Base-by-base conservation (phyloP, 2,329 filamentous ascomycete genomes). In the Bipolaris victoriae region DNA sequence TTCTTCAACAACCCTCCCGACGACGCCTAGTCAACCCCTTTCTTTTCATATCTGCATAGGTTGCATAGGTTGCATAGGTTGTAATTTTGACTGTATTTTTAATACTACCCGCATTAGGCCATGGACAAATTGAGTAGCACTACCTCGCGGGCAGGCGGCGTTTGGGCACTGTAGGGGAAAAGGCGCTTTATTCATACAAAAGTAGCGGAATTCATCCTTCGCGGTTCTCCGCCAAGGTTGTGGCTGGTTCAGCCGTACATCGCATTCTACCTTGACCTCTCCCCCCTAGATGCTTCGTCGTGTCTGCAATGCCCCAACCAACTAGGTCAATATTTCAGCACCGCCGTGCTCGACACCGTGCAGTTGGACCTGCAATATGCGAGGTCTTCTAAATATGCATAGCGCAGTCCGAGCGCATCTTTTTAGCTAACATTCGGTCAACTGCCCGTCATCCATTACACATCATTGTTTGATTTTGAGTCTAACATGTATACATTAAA, bases 1-100 rank as follows among this genome's bases (percentile, higher is more conserved):
- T 62, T 77, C 57, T 77, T 78, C 64, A 76, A 74, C 45, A 67
- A 70, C 37, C 74, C 74, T 7, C 76, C 76, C 26, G 74, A 77
- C 59, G 68, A 78, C 55, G 62, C 65, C 59, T 73, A 70, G 63
- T 48, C 58, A 39, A 55, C 41, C 20, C 24, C 36, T 22, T 60
- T 57, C 16, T 31, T 18, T 46, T 55, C 53, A 41, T 54, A 58
- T 36, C 59, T 64, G 62, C 65, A 69, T 66, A 65, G 49, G 36
- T 52, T 52, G 62, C 65, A 69, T 66, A 64, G 49, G 36, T 52
- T 52, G 51, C 61, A 46, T 67, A 64, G 60, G 51, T 52, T 73
- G 64, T 71, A 68, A 61, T 68, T 68, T 60, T 67, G 59, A 64
- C 61, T 75, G 71, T 75, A 74, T 75, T 72, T 72, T 52, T 76